Conservation (phyloP, 805 yeast genomes). For the Ogataea trehaloabstinens region DNA sequence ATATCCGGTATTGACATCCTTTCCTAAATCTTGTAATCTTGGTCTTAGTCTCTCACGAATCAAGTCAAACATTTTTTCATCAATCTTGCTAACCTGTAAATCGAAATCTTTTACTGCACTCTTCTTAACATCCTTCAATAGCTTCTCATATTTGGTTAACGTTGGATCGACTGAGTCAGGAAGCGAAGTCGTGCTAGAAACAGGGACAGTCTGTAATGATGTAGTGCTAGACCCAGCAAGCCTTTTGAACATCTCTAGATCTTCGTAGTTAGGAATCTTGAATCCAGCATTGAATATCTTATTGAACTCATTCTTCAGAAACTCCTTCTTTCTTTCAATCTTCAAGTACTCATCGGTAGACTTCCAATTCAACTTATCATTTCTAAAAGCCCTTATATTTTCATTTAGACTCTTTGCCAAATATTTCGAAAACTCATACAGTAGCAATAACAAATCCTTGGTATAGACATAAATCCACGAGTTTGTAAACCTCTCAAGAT, state of each 20-base stretch:
- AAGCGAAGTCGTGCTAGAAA: background rate
- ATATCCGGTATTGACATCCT: constrained; percentile 24
- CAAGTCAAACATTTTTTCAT: constrained; percentile 24
- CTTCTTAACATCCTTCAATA: constrained; percentile 37
- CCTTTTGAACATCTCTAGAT: constrained; percentile 23
- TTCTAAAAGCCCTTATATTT: constrained; percentile 14
- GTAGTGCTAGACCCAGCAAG: constrained; percentile 11
- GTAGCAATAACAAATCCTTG: constrained; percentile 1
- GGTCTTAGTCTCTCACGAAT: constrained; percentile 33
- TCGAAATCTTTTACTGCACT: constrained; percentile 40
- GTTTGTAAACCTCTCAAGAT: constrained; percentile 10
- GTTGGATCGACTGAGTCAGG: constrained; percentile 15
- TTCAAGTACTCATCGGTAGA: constrained; percentile 25
- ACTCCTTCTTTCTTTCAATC: constrained; percentile 31
- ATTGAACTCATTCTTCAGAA: constrained; percentile 31
- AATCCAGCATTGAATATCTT: constrained; percentile 29
- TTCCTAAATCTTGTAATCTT: constrained; percentile 33
- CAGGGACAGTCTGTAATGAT: background rate
- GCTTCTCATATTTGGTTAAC: constrained; percentile 25
- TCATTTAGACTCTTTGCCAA: constrained; percentile 10
- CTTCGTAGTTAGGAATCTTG: constrained; percentile 27
- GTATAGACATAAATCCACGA: constrained; percentile 14
- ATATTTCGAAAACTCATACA: constrained; percentile 5
- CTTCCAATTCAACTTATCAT: constrained; percentile 22
- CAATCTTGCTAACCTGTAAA: constrained; percentile 32